Conservation (phyloP, 768 basidiomycete genomes). For the Sarcodon aspratus region DNA sequence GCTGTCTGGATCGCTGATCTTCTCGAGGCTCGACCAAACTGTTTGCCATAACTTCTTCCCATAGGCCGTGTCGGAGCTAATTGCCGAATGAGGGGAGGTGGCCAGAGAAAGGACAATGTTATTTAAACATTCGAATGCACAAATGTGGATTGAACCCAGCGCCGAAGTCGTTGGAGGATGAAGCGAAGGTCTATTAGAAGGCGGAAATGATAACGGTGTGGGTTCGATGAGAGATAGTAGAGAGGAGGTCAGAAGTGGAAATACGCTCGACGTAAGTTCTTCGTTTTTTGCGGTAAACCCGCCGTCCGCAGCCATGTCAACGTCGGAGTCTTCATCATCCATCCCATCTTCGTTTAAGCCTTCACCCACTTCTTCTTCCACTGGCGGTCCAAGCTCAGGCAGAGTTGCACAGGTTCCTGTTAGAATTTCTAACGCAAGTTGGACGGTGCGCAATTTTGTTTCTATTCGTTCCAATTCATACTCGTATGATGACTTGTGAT, state of each 20-base stretch:
- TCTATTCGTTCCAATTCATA: constrained; percentile 67
- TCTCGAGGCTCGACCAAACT: constrained; percentile 49
- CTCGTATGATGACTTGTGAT: constrained; percentile 63
- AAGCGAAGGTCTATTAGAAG: constrained; percentile 50
- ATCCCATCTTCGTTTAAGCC: constrained; percentile 20
- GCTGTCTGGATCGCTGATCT: constrained; percentile 44
- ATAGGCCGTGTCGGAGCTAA: constrained; percentile 32
- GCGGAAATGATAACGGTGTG: constrained; percentile 74
- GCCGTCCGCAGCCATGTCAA: constrained; percentile 25
- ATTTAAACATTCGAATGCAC: constrained; percentile 82
- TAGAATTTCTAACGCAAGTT: constrained; percentile 79
- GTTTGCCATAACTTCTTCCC: constrained; percentile 52
- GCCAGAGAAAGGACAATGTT: constrained; percentile 77
- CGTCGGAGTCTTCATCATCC: constrained; percentile 24
- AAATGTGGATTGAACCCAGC: constrained; percentile 72
- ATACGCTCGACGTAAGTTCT: constrained; percentile 12
- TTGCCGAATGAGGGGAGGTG: constrained; percentile 16
- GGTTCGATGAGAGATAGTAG: constrained; percentile 62
- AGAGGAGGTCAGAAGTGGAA: constrained; percentile 56
- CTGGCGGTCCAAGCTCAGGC: constrained; percentile 54
- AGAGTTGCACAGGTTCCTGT: constrained; percentile 83
- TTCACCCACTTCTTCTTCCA: neutral
- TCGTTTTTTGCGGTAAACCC: too few relatives aligned
- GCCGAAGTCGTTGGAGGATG: constrained; percentile 87
- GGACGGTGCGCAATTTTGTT: constrained; percentile 55